Percentiles rank a stretch among this genome's conserved stretches.
Conservation (phyloP, 1,139 yeast species). For the Geotrichum europaeum region DNA sequence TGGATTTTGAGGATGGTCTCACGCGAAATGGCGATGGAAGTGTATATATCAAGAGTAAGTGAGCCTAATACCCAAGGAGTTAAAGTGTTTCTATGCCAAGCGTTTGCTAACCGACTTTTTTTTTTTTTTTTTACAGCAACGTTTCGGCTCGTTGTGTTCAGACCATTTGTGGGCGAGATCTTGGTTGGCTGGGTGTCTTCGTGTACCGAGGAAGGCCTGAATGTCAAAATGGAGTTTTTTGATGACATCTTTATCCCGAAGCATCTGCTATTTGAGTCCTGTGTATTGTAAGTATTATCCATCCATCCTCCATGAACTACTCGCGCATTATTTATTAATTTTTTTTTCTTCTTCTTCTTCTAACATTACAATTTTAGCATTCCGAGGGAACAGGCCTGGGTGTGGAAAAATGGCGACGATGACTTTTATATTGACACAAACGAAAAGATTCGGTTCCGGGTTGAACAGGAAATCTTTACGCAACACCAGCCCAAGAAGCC, state of each 20-base stretch:
- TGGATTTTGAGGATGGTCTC: slow-evolving; percentile 77
- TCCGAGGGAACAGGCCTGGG: slow-evolving; percentile 81
- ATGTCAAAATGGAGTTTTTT: slow-evolving; percentile 75
- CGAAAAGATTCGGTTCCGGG: slow-evolving; percentile 83
- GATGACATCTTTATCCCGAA: slow-evolving; percentile 89
- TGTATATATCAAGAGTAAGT: slow-evolving; percentile 41
- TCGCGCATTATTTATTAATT: background rate
- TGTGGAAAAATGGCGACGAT: slow-evolving; percentile 63
- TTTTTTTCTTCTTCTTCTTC: background rate
- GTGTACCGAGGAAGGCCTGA: slow-evolving; percentile 80
- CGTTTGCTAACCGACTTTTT: background rate
- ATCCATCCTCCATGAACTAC: background rate
- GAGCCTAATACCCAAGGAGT: background rate
- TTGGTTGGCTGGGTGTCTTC: slow-evolving; percentile 89
- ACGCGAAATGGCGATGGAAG: slow-evolving; percentile 91
- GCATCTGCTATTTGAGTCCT: slow-evolving; percentile 69
- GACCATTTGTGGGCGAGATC: slow-evolving; percentile 94
- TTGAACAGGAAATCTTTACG: slow-evolving; percentile 81
- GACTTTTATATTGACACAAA: slow-evolving; percentile 81
- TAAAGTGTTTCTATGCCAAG: background rate
- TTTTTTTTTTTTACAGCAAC: slow-evolving; percentile 36
- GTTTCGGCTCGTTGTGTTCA: slow-evolving; percentile 75
- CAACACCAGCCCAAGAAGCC: slow-evolving; percentile 68
- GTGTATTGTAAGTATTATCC: slow-evolving; percentile 43
- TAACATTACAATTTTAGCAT: slow-evolving; percentile 18